These are phyloP conservation scores for Bombardia bombarda DNA, from an alignment of 495 filamentous ascomycete species.

Conservation along the genomic window DNA sequence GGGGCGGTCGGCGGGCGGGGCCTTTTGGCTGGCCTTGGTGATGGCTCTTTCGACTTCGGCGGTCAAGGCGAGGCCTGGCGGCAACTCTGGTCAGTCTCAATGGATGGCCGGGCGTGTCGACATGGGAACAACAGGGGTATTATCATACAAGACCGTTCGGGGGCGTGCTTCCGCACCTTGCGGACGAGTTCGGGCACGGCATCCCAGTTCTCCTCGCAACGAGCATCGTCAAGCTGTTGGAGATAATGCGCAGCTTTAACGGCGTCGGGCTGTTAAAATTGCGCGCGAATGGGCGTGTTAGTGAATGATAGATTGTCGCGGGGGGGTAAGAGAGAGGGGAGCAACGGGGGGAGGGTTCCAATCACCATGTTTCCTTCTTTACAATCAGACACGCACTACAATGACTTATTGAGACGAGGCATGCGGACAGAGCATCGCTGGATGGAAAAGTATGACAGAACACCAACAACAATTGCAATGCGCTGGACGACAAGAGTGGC, in stretches of 20 bases:
- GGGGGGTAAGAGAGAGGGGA: neutral
- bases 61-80: conserved; percentile 63
- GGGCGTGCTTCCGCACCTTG: conserved; percentile 90
- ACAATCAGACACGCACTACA: conserved; percentile 26
- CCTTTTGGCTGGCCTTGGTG: conserved; percentile 40
- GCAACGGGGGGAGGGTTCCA: neutral
- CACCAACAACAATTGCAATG: too few species aligned
- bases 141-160: conserved; percentile 69
- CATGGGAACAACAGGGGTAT: neutral
- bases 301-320: neutral
- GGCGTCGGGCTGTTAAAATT: conserved; percentile 31
- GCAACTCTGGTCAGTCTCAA: neutral
- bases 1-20: conserved; percentile 30
- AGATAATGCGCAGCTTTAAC: conserved; percentile 74
- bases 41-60: conserved; percentile 65
- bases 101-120: neutral
- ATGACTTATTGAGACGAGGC: conserved; percentile 19
- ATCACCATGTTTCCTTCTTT: conserved; percentile 21
- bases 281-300: conserved; percentile 7
- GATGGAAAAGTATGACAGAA: too few species aligned
- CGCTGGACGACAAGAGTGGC: too few species aligned
- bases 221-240: conserved; percentile 70
- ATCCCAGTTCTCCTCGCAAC: conserved; percentile 82
- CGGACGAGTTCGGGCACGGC: conserved; percentile 82
- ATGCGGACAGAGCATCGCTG: conserved; percentile 22